Base-by-base conservation (phyloP, 345 rosid genomes). In the Orychophragmus violaceus region DNA sequence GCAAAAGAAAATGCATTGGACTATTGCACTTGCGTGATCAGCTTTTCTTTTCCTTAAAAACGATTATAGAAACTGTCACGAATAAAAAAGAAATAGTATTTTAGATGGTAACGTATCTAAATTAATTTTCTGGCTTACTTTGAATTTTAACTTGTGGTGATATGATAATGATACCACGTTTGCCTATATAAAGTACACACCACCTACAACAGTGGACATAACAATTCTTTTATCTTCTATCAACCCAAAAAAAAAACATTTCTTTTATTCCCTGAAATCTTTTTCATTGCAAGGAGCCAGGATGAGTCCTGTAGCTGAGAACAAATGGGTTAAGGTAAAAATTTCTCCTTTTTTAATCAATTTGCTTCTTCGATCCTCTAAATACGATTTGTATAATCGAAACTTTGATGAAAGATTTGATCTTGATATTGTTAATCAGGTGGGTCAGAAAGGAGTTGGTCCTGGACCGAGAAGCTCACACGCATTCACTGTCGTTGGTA, bases 401-500 rank as follows among this genome's bases (percentile, higher is more conserved):
- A 25, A 3, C 8, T 13, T 4, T 1, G 4, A 24, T n/a, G 3
- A 8, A 25, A 14, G 12, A 12, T 58, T 10, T 1, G 21, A 22
- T 68, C 27, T 6, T 49, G 41, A 19, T 56, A 4, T 27, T 11
- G 41, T 21, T 16, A 6, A 48, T 22, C 37, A 75, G 78, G 46
- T 75, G 14, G 49, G 11, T 10, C 74, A 75, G 45, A 75, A 69
- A 36, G 78, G 74, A 69, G 41, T 8, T 0, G 66, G 74, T 11
- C 74, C 74, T 6, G 78, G 78, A 0, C 48, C 74, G 2, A 75
- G 78, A 75, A 75, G 78, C 74, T 68, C 78, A 22, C 78, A 75
- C 7, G 74, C 78, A 3, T 22, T 75, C 9, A 10, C 78, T 42
- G 53, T 68, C 6, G 78, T 69, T 10, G 78, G 70, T 1, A 56